Evolutionary conservation across 2,329 filamentous ascomycete species (phyloP), one percentile per base, ranked within the genome.

Genomic region (Exophiala spinifera): DNA sequence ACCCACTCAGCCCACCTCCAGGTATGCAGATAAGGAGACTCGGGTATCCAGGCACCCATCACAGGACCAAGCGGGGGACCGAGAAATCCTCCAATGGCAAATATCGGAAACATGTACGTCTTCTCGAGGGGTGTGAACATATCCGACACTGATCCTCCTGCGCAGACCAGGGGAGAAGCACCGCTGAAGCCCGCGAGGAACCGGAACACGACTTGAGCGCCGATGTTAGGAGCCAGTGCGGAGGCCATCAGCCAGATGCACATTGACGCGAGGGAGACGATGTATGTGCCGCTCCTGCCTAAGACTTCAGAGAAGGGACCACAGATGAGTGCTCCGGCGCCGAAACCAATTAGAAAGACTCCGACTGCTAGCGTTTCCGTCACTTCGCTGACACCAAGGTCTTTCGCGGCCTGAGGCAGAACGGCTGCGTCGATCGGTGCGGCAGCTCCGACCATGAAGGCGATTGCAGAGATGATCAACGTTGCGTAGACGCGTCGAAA

Each of bases 121-220:
- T 75, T 69, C 59, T 80, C 77, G 25, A 76, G 65, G 0, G 76
- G 71, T 40, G 67, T 70, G 64, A 74, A 80, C 31, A 79, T 66
- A 61, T 80, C 78, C 7, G 70, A 67, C 3, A 78, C 69, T 0
- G 70, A 73, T 3, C 75, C 76, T 1, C 76, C 76, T 8, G 74
- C 75, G 60, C 65, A 79, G 39, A 70, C 77, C 59, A 71, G 66
- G 15, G 69, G 77, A 42, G 71, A 77, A 59, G 67, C 78, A 1
- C 76, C 70, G 4, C 74, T 74, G 0, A 82, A 78, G 0, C 79
- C 77, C 1, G 78, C 73, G 3, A 81, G 60, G 55, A 78, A 79
- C 2, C 78, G 72, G 52, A 78, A 79, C 0, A 71, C 69, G 5
- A 80, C 64, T 49, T 79, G 76, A 3, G 73, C 73, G 0, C 65